A percentile compares a stretch with the other conserved stretches of the same genome.
Evolutionary conservation across 495 filamentous ascomycete species (phyloP).

Genomic region (Parathielavia appendiculata): DNA sequence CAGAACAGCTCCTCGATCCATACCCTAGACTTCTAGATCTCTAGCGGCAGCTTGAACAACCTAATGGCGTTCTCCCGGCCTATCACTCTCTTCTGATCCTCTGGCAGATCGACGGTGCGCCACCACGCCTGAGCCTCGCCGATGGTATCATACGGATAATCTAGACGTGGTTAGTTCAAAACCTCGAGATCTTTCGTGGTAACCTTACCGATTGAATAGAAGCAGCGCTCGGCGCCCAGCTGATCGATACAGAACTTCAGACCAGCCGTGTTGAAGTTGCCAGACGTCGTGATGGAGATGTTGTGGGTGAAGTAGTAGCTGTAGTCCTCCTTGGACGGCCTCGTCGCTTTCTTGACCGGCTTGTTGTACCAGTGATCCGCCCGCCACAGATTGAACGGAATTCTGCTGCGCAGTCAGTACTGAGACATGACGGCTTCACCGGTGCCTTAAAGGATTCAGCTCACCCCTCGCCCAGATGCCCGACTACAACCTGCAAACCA

Average conservation of each 20-base stretch:
- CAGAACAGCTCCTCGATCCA: neutral
- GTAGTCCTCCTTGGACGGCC: conserved; percentile 54
- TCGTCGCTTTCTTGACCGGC: conserved; percentile 48
- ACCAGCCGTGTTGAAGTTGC: conserved; percentile 54
- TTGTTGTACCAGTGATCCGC: conserved; percentile 57
- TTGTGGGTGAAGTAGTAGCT: conserved; percentile 57
- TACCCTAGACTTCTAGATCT: neutral
- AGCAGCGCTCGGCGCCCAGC: conserved; percentile 34
- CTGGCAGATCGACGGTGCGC: conserved; percentile 40
- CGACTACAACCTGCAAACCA: conserved; percentile 53
- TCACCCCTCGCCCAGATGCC: conserved; percentile 56
- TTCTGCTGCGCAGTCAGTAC: conserved; percentile 25
- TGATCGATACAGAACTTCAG: conserved; percentile 46
- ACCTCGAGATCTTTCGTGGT: neutral
- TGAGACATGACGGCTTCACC: neutral
- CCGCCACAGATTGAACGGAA: conserved; percentile 62
- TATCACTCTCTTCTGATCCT: conserved; percentile 44
- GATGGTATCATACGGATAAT: conserved; percentile 43
- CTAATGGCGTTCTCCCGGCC: conserved; percentile 51
- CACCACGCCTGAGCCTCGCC: conserved; percentile 53
- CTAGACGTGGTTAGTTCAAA: conserved; percentile 7
- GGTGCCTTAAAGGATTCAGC: conserved; percentile 3
- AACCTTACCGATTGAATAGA: conserved; percentile 37
- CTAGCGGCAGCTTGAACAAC: conserved; percentile 47
- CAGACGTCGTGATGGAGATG: conserved; percentile 59